phyloP scores from a whole-genome alignment of 2,329 filamentous ascomycete species.

The Monilinia polystroma region DNA sequence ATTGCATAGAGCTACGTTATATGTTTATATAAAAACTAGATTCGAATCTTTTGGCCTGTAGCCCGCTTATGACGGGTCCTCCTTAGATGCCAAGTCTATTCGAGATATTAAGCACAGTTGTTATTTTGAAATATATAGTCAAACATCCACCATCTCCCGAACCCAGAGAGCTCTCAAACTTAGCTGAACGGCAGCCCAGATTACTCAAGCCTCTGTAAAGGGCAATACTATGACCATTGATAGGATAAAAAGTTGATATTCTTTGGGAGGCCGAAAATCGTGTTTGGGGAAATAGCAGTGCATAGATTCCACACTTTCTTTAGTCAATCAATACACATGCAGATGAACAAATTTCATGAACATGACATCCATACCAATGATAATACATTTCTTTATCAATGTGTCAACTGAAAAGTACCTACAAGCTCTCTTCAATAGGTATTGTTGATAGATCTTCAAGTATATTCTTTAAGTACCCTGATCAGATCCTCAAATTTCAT shows the following conservation, averaged over 20 bases:
- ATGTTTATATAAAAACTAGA: not conserved
- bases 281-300: not conserved
- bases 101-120: not conserved
- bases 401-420: not conserved
- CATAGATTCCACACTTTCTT: too few relatives aligned
- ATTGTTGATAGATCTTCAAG: too few relatives aligned
- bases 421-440: not conserved
- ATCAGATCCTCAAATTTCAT: not conserved
- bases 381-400: not conserved
- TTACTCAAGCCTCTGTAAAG: not conserved
- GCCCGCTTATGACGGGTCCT: fast-evolving
- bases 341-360: not conserved
- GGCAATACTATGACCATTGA: fast-evolving
- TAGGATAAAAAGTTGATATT: too few relatives aligned
- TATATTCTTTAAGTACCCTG: not conserved
- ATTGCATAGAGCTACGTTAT: not conserved
- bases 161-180: too few relatives aligned
- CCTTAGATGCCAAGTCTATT: not conserved
- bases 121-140: not conserved
- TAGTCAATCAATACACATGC: not conserved
- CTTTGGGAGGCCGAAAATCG: not conserved
- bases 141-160: too few relatives aligned
- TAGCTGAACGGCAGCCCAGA: too few relatives aligned
- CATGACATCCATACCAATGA: not conserved
- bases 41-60: not conserved